phyloP scores from a whole-genome alignment of 176 grass and related monocot species.

The Hordeum marinum region DNA sequence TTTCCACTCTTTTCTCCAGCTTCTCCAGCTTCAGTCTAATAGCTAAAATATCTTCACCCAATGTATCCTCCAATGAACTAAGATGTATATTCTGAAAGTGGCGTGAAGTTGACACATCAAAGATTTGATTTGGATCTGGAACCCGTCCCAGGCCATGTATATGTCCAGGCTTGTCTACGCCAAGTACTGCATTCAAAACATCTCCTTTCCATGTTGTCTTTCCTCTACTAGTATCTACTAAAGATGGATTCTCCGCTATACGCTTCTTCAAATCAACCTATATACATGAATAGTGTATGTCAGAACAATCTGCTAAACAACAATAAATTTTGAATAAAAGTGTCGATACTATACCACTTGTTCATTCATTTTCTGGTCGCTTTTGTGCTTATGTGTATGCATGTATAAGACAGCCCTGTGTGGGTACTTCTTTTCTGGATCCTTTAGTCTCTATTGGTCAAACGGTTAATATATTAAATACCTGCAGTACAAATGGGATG shows the following conservation, averaged over 20 bases:
- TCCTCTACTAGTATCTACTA: neutral
- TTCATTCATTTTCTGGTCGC: neutral
- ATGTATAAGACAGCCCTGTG: neutral
- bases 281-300: neutral
- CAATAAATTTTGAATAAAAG: neutral
- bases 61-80: neutral
- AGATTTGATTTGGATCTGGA: neutral
- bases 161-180: constrained; percentile 5
- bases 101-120: neutral
- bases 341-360: neutral
- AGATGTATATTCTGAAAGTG: neutral
- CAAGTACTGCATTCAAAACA: neutral
- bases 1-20: neutral
- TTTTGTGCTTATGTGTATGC: neutral
- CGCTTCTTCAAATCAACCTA: neutral
- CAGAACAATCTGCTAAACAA: neutral
- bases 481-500: neutral
- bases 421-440: neutral
- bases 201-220: neutral
- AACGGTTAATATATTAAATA: neutral
- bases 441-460: neutral
- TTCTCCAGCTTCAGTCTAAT: neutral
- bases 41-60: neutral
- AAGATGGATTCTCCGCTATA: neutral
- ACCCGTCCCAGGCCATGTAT: neutral